phyloP scores from a whole-genome alignment of 2,329 filamentous ascomycete genomes.

The Cladobotryum mycophilum region DNA sequence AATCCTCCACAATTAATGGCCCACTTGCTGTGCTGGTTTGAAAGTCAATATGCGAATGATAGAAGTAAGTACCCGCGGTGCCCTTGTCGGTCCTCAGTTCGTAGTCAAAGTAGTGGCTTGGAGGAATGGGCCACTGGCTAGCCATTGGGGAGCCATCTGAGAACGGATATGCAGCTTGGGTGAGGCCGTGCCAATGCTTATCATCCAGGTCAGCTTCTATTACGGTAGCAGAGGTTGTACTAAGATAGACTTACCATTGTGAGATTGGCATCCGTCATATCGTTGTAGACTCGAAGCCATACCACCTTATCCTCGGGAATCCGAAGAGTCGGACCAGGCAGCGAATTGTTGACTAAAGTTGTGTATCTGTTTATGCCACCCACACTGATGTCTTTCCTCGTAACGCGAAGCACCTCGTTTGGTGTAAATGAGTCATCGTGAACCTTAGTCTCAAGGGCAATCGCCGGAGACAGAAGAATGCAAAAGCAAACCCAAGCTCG shows the following conservation, averaged over 20 bases:
- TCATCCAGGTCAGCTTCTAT: background rate
- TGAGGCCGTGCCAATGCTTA: conserved; percentile 63
- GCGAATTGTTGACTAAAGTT: conserved; percentile 44
- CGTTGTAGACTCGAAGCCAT: conserved; percentile 56
- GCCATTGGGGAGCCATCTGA: conserved; percentile 56
- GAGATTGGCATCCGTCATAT: conserved; percentile 45
- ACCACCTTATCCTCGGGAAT: conserved; percentile 39
- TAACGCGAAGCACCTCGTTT: conserved; percentile 41
- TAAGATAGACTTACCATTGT: conserved; percentile 42
- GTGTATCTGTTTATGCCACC: conserved; percentile 12
- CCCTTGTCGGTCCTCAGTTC: conserved; percentile 48
- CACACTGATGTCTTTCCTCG: conserved; percentile 29
- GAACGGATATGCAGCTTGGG: conserved; percentile 53
- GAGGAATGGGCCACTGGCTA: conserved; percentile 60
- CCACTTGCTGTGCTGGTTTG: conserved; percentile 54
- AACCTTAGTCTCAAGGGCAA: background rate
- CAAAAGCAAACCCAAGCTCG: background rate
- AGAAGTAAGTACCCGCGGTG: conserved; percentile 59
- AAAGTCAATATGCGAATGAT: conserved; percentile 61
- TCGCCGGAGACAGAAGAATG: background rate
- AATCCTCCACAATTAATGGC: conserved; percentile 51
- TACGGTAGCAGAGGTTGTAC: no score
- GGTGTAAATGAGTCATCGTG: conserved; percentile 31
- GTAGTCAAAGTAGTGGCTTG: conserved; percentile 60
- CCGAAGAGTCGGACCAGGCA: conserved; percentile 44